These are phyloP conservation scores for Fusarium musae DNA, from an alignment of 2,329 filamentous ascomycete genomes.

Conservation along the genomic window DNA sequence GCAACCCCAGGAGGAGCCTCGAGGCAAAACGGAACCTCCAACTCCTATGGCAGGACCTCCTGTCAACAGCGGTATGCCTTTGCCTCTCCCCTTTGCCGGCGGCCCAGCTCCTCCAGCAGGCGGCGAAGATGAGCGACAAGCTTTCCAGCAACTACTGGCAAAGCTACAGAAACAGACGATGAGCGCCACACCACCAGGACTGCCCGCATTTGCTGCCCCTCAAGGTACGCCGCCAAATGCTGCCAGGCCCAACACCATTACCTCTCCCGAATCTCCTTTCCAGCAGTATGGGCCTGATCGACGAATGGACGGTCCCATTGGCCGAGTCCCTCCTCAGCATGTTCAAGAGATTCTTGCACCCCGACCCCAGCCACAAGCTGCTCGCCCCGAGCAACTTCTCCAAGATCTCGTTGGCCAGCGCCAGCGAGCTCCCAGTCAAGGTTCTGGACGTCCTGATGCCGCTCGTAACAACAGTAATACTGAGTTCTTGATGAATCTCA, in stretches of 20 bases:
- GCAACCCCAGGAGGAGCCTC: constrained; percentile 61
- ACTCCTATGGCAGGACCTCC: constrained; percentile 53
- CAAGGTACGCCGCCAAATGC: constrained; percentile 44
- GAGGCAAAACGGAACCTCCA: constrained; percentile 61
- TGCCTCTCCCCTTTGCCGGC: constrained; percentile 27
- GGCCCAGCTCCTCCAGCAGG: constrained; percentile 49
- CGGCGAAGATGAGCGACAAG: constrained; percentile 80
- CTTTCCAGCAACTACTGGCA: constrained; percentile 82
- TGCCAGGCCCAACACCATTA: constrained; percentile 52
- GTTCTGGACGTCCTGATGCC: constrained; percentile 57
- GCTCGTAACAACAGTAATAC: constrained; percentile 71
- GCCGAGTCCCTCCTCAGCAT: constrained; percentile 53
- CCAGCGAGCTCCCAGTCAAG: constrained; percentile 64
- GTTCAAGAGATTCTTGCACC: constrained; percentile 65
- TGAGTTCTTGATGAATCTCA: constrained; percentile 87
- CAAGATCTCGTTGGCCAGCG: constrained; percentile 71
- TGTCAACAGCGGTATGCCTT: constrained; percentile 20
- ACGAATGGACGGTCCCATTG: constrained; percentile 54
- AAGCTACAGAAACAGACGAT: constrained; percentile 76
- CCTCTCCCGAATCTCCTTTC: constrained; percentile 60
- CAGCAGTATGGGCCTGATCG: constrained; percentile 59
- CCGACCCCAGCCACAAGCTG: constrained; percentile 61
- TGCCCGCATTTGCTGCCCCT: constrained; percentile 57
- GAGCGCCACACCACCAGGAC: constrained; percentile 58
- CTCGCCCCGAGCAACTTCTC: constrained; percentile 68